phyloP scores from a whole-genome alignment of 208 protist species.

The Endotrypanum monterogeii region DNA sequence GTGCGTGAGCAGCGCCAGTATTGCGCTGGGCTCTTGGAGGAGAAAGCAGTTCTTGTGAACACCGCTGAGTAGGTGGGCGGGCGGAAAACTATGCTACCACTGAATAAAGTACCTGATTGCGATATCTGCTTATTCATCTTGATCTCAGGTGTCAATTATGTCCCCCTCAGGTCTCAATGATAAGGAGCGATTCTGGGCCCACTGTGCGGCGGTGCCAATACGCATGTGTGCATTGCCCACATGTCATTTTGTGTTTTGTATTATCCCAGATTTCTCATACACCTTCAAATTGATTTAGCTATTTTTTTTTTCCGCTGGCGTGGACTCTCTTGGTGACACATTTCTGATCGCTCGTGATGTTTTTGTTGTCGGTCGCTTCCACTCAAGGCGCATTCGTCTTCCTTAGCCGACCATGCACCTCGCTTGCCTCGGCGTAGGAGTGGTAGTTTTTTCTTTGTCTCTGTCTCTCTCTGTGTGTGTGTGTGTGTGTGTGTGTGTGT shows the following conservation, averaged over 20 bases:
- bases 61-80: neutral
- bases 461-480: conserved; percentile 7
- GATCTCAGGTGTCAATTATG: neutral
- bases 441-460: neutral
- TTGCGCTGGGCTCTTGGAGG: conserved; percentile 49
- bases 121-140: neutral
- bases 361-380: neutral
- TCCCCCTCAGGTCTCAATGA: neutral
- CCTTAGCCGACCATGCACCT: neutral
- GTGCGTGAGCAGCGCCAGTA: conserved; percentile 69
- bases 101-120: neutral
- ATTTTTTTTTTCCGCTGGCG: conserved; percentile 7
- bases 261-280: too few relatives aligned
- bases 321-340: neutral
- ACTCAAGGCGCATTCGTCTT: neutral
- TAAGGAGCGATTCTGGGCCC: neutral
- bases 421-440: neutral
- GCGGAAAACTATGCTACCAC: neutral
- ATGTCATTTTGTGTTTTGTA: neutral
- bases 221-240: neutral
- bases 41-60: conserved; percentile 32
- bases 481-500: conserved; percentile 9
- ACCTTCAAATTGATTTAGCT: neutral
- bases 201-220: neutral
- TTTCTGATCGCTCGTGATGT: neutral